Evolutionary conservation across 2,329 filamentous ascomycete species (phyloP), one percentile per base, ranked within the genome.

Genomic region (Arthrobotrys musiformis): DNA sequence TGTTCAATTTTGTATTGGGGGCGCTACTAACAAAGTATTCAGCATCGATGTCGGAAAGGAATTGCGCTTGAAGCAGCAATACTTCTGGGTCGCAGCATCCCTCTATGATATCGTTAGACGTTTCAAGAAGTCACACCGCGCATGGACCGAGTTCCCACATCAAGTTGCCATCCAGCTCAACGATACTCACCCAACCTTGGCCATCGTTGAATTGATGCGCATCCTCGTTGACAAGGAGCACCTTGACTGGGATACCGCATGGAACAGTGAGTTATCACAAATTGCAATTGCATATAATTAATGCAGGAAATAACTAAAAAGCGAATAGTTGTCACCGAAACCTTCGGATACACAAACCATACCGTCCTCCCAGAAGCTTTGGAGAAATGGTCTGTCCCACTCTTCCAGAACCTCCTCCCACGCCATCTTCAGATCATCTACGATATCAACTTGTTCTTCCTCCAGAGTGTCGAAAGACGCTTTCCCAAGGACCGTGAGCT

Each of bases 11-110:
- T 4, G 19, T 64, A 9, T 19, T 19, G 13, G 42, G 42, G 22
- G 22, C 17, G 9, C 5, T 24, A 24, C 48, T 76, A 40, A 76
- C 50, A 13, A 50, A n/a, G 13, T n/a, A 6, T 35, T 13, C 40
- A 98, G 97, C 84, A 89, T 99, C 50, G 94, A 98, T 80, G 89
- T 93, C 79, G 95, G 95, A 79, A 99, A 99, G 85, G 95, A 99
- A 86, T 89, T 99, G 79, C 93, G 95, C 66, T 85, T 99, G 84
- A 99, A 99, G 88, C 95, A 99, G 84, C 95, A 99, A 84, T 99
- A 99, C 87, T 99, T 99, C 86, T 99, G 95, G 95, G 97, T 97
- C 82, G 94, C 95, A 63, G 95, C 95, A 15, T 99, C 95, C 15
- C 88, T 99, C 2, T 93, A 93, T 82, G 95, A 99, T 82, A 99